Evolutionary conservation across 2,329 filamentous ascomycete genomes (phyloP).

Genomic region (Ascosphaera apis): DNA sequence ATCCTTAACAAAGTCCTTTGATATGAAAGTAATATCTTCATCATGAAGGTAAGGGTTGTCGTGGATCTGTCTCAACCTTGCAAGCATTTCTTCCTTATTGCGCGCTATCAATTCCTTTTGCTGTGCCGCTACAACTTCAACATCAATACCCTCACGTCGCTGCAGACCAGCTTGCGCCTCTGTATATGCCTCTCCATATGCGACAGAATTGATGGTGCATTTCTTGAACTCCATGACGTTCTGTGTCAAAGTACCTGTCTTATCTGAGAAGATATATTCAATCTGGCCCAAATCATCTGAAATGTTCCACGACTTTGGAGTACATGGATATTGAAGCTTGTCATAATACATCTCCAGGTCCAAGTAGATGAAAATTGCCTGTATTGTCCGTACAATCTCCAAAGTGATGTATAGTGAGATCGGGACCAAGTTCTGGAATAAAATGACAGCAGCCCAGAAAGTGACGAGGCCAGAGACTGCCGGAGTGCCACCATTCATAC

Average conservation of each 20-base stretch:
- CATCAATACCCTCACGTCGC: conserved; percentile 66
- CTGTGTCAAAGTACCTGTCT: conserved; percentile 72
- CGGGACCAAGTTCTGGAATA: conserved; percentile 96
- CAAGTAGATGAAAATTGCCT: conserved; percentile 94
- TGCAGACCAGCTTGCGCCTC: conserved; percentile 95
- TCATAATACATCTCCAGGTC: conserved; percentile 96
- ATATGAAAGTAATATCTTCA: conserved; percentile 75
- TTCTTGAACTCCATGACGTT: conserved; percentile 99
- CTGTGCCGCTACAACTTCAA: conserved; percentile 53
- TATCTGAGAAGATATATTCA: conserved; percentile 96
- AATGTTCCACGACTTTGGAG: conserved; percentile 97
- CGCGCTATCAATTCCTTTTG: conserved; percentile 56
- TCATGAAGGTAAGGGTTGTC: conserved; percentile 81
- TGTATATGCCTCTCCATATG: conserved; percentile 93
- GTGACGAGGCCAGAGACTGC: conserved; percentile 77
- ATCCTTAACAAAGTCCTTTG: conserved; percentile 71
- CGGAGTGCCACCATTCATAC: conserved; percentile 52
- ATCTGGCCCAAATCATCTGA: conserved; percentile 96
- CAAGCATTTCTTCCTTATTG: conserved; percentile 50
- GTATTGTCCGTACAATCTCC: conserved; percentile 79
- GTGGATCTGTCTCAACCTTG: conserved; percentile 49
- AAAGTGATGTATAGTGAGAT: conserved; percentile 95
- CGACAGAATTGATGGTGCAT: conserved; percentile 81
- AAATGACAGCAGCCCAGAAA: conserved; percentile 82
- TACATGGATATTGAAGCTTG: conserved; percentile 75